These are phyloP conservation scores for Cladophialophora immunda DNA, from an alignment of 2,329 filamentous ascomycete genomes.

Conservation along the genomic window DNA sequence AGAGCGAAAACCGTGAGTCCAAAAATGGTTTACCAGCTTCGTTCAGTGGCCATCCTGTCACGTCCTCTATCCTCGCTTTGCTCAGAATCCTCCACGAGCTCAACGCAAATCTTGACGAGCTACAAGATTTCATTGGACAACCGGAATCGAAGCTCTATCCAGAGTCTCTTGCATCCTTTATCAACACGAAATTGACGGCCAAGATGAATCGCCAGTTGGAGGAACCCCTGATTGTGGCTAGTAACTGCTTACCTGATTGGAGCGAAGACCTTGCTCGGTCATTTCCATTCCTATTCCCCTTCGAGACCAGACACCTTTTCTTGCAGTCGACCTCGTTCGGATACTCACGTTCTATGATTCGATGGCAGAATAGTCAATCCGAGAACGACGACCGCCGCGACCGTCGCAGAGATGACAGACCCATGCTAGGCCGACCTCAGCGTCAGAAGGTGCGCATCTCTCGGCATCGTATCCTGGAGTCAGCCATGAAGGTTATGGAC, in stretches of 20 bases:
- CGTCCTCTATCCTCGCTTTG: conserved; percentile 84
- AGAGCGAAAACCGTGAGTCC: conserved; percentile 53
- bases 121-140: conserved; percentile 69
- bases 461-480: conserved; percentile 91
- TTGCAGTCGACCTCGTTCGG: conserved; percentile 98
- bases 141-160: conserved; percentile 73
- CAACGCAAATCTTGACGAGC: conserved; percentile 92
- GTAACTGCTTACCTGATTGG: conserved; percentile 94
- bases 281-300: conserved; percentile 97
- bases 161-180: conserved; percentile 90
- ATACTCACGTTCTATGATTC: conserved; percentile 94
- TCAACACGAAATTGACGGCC: conserved; percentile 97
- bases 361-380: conserved; percentile 92
- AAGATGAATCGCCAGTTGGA: conserved; percentile 97
- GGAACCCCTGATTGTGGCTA: conserved; percentile 95
- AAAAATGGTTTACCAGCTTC: conserved; percentile 73
- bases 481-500: conserved; percentile 98
- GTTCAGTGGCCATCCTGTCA: conserved; percentile 81
- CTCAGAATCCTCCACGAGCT: conserved; percentile 91
- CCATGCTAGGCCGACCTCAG: conserved; percentile 89
- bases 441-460: conserved; percentile 98
- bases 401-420: conserved; percentile 83
- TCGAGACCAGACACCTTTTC: conserved; percentile 96
- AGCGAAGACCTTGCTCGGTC: conserved; percentile 91
- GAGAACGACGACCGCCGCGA: conserved; percentile 82